phyloP scores from a whole-genome alignment of 768 basidiomycete genomes.

The Amanita phalloides region DNA sequence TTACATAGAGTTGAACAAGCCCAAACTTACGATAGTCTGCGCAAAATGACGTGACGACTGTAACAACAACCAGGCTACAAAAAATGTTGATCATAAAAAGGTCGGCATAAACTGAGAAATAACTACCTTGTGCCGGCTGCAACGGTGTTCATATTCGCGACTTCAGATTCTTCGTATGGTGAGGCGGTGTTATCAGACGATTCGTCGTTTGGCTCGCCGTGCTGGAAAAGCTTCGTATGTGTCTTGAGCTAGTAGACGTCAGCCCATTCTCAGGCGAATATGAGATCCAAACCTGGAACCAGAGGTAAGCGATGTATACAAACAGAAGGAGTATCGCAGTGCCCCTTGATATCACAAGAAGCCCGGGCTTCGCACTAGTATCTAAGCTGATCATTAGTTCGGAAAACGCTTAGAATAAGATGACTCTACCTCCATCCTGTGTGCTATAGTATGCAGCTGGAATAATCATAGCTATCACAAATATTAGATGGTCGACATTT shows the following conservation, averaged over 20 bases:
- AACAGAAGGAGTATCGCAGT: slow-evolving; percentile 66
- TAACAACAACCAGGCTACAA: slow-evolving; percentile 55
- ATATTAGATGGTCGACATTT: neutral
- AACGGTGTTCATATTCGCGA: slow-evolving; percentile 56
- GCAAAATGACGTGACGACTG: slow-evolving; percentile 78
- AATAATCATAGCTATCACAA: slow-evolving; percentile 58
- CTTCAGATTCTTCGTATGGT: slow-evolving; percentile 26
- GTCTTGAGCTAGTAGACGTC: slow-evolving; percentile 46
- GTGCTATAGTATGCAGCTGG: slow-evolving; percentile 73
- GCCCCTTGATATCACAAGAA: slow-evolving; percentile 46
- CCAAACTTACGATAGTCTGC: slow-evolving; percentile 64
- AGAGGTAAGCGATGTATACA: slow-evolving; percentile 66
- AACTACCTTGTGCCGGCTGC: slow-evolving; percentile 47
- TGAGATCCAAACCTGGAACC: slow-evolving; percentile 48
- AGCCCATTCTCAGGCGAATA: neutral
- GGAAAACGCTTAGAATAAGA: slow-evolving; percentile 10
- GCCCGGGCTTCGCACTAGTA: slow-evolving; percentile 28
- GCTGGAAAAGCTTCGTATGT: slow-evolving; percentile 45
- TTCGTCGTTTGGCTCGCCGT: neutral
- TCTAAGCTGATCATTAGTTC: slow-evolving; percentile 10
- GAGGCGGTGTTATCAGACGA: neutral
- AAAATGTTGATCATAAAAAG: slow-evolving; percentile 1
- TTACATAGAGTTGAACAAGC: neutral
- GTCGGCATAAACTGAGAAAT: neutral
- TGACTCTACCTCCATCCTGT: slow-evolving; percentile 4